Conservation (phyloP, 1,139 yeast species). For the Saccharomyces uvarum region DNA sequence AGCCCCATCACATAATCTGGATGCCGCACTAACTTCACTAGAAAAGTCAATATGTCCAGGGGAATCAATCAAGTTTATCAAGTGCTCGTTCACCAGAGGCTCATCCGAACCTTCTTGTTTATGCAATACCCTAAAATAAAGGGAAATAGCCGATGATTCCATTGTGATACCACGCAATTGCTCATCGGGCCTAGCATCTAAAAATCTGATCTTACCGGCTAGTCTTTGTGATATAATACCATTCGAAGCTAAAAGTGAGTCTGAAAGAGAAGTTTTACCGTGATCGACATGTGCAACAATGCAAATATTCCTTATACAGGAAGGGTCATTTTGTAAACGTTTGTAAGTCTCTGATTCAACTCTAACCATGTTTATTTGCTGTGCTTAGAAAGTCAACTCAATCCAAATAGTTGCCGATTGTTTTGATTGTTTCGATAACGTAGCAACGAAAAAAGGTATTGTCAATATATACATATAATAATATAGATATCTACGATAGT, state of each 20-base stretch:
- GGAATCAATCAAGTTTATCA: slow-evolving; percentile 89
- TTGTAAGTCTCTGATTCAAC: slow-evolving; percentile 56
- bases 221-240: slow-evolving; percentile 90
- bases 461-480: not conserved
- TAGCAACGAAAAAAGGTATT: not conserved
- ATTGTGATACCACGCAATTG: slow-evolving; percentile 94
- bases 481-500: not conserved
- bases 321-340: slow-evolving; percentile 61
- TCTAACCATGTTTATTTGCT: slow-evolving; percentile 24
- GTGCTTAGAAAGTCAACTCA: not conserved
- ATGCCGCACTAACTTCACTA: slow-evolving; percentile 91
- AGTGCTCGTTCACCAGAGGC: slow-evolving; percentile 58
- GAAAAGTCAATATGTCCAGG: slow-evolving; percentile 98
- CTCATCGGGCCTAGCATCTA: slow-evolving; percentile 93
- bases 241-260: slow-evolving; percentile 85
- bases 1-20: slow-evolving; percentile 94
- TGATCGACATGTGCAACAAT: slow-evolving; percentile 97
- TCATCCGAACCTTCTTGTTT: slow-evolving; percentile 38
- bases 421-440: slow-evolving; percentile 10
- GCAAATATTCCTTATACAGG: slow-evolving; percentile 78
- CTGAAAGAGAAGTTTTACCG: slow-evolving; percentile 93
- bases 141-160: slow-evolving; percentile 91
- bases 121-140: slow-evolving; percentile 64
- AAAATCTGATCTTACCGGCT: slow-evolving; percentile 90
- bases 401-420: slow-evolving; percentile 1